These are phyloP conservation scores for Xerocomus potaroensis DNA, from an alignment of 768 basidiomycete species.

Conservation along the genomic window DNA sequence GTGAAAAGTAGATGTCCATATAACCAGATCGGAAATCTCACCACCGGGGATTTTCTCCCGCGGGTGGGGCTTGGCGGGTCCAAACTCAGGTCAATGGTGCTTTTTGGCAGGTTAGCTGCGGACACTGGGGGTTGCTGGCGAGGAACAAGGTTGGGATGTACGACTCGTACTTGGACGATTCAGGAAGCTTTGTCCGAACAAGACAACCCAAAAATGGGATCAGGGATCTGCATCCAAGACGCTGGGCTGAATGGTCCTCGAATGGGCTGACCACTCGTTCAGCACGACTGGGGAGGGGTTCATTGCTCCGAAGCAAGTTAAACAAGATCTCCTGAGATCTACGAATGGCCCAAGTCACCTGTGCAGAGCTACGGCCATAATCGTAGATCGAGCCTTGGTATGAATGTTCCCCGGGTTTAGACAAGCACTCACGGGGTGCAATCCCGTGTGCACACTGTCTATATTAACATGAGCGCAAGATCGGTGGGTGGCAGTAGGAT, in stretches of 20 bases:
- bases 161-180: not conserved
- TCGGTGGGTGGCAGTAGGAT: not conserved
- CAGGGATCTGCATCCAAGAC: too few species aligned
- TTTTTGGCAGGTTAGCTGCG: not conserved
- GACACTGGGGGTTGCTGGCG: not conserved
- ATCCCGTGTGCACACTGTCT: constrained; percentile 1
- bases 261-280: too few species aligned
- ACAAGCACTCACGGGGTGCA: not conserved
- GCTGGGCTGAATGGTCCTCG: too few species aligned
- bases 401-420: not conserved
- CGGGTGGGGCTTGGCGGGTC: not conserved
- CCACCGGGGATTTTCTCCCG: constrained; percentile 12
- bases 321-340: not conserved
- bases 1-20: constrained; percentile 13
- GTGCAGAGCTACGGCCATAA: not conserved
- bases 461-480: not conserved
- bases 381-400: not conserved
- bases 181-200: not conserved
- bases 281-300: constrained; percentile 5
- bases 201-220: not conserved
- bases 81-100: constrained; percentile 9
- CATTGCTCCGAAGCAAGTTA: constrained; percentile 12
- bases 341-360: constrained; percentile 7
- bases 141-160: not conserved
- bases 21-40: constrained; percentile 25